phyloP scores from a whole-genome alignment of 108 stramenopile species.

The Nitzschia palea region DNA sequence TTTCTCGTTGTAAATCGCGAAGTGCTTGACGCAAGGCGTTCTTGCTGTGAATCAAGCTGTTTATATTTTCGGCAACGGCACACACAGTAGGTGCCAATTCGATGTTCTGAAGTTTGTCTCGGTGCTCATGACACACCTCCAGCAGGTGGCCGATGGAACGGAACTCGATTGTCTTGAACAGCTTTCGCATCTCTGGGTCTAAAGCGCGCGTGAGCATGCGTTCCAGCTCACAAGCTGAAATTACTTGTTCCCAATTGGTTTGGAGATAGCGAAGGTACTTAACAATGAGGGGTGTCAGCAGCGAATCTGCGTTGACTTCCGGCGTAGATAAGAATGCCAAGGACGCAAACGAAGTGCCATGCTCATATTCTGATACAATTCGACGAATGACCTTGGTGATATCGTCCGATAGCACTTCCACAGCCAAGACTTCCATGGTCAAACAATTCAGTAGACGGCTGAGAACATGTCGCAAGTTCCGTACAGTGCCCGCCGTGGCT shows the following conservation, averaged over 20 bases:
- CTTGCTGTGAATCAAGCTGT: slow-evolving; percentile 39
- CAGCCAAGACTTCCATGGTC: slow-evolving; percentile 78
- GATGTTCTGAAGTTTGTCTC: slow-evolving; percentile 64
- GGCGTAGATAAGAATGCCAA: slow-evolving; percentile 84
- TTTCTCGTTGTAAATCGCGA: slow-evolving; percentile 77
- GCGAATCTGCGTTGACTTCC: slow-evolving; percentile 68
- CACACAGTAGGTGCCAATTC: slow-evolving; percentile 57
- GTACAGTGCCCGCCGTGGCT: slow-evolving; percentile 56
- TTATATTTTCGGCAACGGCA: slow-evolving; percentile 30
- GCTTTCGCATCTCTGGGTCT: slow-evolving; percentile 54
- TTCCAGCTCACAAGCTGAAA: slow-evolving; percentile 72
- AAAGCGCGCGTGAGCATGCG: slow-evolving; percentile 56
- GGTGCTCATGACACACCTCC: slow-evolving; percentile 72
- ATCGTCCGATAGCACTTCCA: slow-evolving; percentile 65
- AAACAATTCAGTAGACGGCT: slow-evolving; percentile 56
- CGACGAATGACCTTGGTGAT: slow-evolving; percentile 56
- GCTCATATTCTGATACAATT: slow-evolving; percentile 77
- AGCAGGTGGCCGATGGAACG: slow-evolving; percentile 80
- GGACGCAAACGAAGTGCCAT: slow-evolving; percentile 80
- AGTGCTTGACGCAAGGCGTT: slow-evolving; percentile 71
- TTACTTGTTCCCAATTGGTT: slow-evolving; percentile 47
- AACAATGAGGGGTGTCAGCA: slow-evolving; percentile 62
- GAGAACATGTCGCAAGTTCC: slow-evolving; percentile 54
- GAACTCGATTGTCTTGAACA: slow-evolving; percentile 80
- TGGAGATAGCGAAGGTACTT: slow-evolving; percentile 74